phyloP scores from a whole-genome alignment of 257 asterid genomes.

The Apocynum venetum region DNA sequence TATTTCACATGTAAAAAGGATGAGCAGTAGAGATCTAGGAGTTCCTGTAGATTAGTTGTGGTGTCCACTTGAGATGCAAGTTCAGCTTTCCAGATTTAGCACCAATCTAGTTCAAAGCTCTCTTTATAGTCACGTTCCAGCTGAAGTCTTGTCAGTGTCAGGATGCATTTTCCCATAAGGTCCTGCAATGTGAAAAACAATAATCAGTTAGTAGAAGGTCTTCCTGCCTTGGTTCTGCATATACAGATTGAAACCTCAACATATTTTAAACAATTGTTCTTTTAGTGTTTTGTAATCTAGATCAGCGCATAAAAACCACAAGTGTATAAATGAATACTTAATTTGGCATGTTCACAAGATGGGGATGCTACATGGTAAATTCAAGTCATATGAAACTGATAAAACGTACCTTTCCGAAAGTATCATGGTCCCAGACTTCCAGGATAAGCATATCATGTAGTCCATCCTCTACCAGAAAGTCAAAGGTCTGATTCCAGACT shows the following conservation, averaged over 20 bases:
- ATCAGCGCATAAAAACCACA: no score
- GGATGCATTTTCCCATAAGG: constrained; percentile 85
- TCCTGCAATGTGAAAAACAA: constrained; percentile 43
- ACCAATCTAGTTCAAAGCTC: constrained; percentile 51
- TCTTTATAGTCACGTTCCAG: constrained; percentile 84
- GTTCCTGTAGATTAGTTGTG: constrained; percentile 80
- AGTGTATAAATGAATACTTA: no score
- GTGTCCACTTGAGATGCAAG: constrained; percentile 85
- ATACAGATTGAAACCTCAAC: neutral
- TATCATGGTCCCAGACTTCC: constrained; percentile 92
- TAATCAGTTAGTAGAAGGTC: neutral
- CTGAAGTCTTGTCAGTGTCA: constrained; percentile 81
- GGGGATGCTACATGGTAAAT: no score
- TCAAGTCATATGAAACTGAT: neutral
- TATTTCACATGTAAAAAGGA: neutral
- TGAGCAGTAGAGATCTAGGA: constrained; percentile 24
- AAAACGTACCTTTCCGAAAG: constrained; percentile 77
- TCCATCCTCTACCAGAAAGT: constrained; percentile 95
- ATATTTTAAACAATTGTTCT: neutral
- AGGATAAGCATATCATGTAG: constrained; percentile 84
- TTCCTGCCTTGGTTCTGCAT: neutral
- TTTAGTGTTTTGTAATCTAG: no score
- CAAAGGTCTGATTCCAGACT: constrained; percentile 95
- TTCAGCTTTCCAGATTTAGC: constrained; percentile 77
- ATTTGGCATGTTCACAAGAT: no score